Conservation (phyloP, 257 asterid genomes). For the Lithospermum erythrorhizon region DNA sequence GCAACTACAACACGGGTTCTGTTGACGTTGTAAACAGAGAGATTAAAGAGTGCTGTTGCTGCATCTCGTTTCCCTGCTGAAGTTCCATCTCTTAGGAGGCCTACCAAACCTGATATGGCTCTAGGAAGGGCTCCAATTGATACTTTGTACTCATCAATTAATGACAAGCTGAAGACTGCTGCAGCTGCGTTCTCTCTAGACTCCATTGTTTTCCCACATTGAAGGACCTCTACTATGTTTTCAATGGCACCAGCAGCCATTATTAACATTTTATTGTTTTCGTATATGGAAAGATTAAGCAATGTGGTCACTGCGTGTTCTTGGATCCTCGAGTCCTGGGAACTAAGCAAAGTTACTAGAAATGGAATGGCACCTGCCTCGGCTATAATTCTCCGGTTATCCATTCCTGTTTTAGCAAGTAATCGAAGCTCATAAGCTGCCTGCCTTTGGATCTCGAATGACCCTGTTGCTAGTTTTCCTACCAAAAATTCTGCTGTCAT, state of each 20-base stretch:
- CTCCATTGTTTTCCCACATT: slow-evolving; percentile 55
- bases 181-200: slow-evolving; percentile 89
- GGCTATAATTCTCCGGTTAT: slow-evolving; percentile 70
- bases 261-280: slow-evolving; percentile 61
- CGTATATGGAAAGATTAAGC: slow-evolving; percentile 71
- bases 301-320: slow-evolving; percentile 82
- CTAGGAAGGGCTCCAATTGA: slow-evolving; percentile 46
- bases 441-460: slow-evolving; percentile 66
- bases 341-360: slow-evolving; percentile 42
- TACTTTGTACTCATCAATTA: slow-evolving; percentile 51
- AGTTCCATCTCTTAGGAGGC: slow-evolving; percentile 62
- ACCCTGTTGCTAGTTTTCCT: slow-evolving; percentile 71
- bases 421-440: slow-evolving; percentile 77
- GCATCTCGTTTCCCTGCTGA: slow-evolving; percentile 70
- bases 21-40: slow-evolving; percentile 47
- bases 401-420: slow-evolving; percentile 83
- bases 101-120: slow-evolving; percentile 60
- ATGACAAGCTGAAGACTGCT: slow-evolving; percentile 64
- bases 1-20: slow-evolving; percentile 32
- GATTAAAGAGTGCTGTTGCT: slow-evolving; percentile 75
- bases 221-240: slow-evolving; percentile 40
- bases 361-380: slow-evolving; percentile 87
- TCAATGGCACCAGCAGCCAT: slow-evolving; percentile 75
- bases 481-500: slow-evolving; percentile 71
- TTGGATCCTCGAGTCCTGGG: slow-evolving; percentile 54